Percentiles rank a stretch among this genome's conserved stretches.
Evolutionary conservation across 108 stramenopile species (phyloP).

Genomic region (Skeletonema tropicum): DNA sequence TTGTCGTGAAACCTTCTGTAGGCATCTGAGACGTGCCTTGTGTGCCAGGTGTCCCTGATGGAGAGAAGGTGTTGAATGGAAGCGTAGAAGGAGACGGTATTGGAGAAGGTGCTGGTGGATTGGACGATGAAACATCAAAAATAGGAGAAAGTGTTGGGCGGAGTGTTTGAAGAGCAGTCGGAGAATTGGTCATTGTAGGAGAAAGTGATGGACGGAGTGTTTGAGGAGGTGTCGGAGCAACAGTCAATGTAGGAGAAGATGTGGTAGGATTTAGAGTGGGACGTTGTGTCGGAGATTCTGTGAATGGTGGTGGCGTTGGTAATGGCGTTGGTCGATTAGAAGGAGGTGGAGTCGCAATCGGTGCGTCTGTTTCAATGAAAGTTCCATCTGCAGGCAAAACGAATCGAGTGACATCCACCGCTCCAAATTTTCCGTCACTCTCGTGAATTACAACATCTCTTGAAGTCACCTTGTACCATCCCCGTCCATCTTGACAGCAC

Average conservation of each 20-base stretch:
- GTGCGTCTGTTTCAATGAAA: not conserved
- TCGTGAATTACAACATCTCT: conserved; percentile 26
- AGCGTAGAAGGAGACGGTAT: not conserved
- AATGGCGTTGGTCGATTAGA: not conserved
- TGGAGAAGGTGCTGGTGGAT: not conserved
- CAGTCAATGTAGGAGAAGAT: not conserved
- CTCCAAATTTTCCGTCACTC: conserved; percentile 32
- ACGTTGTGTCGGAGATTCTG: not conserved
- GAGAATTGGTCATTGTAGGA: not conserved
- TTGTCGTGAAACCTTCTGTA: not conserved
- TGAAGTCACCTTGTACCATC: conserved; percentile 24
- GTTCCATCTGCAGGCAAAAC: conserved; percentile 30
- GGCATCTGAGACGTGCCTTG: not conserved
- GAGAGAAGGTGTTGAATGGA: not conserved
- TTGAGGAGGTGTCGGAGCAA: not conserved
- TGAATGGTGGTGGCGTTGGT: not conserved
- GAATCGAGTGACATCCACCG: conserved; percentile 21
- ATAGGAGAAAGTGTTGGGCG: not conserved
- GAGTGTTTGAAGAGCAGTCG: not conserved
- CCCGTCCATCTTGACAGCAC: conserved; percentile 31
- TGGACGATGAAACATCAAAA: not conserved
- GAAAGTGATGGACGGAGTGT: not conserved
- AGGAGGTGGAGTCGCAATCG: not conserved
- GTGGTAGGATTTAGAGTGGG: not conserved
- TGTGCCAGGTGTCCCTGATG: not conserved